phyloP scores from a whole-genome alignment of 2,329 filamentous ascomycete genomes.

The Claviceps pazoutovae region DNA sequence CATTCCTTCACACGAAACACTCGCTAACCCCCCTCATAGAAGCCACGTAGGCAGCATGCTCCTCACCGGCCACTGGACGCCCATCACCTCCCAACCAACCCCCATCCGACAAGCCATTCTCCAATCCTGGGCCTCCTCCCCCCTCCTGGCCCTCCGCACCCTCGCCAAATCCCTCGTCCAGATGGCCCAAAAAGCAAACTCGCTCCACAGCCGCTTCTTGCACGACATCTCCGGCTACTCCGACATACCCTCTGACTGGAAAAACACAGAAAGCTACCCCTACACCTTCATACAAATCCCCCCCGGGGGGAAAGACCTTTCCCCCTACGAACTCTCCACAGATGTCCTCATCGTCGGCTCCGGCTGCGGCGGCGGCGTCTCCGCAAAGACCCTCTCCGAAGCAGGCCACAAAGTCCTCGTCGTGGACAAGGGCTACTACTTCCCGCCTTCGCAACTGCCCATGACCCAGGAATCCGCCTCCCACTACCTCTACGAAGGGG shows the following conservation, averaged over 20 bases:
- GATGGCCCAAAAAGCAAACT: conserved; percentile 40
- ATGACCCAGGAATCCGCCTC: conserved; percentile 51
- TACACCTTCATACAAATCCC: conserved; percentile 50
- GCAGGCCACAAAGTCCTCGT: conserved; percentile 65
- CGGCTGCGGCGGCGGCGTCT: conserved; percentile 72
- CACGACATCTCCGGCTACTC: conserved; percentile 42
- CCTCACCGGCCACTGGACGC: conserved; percentile 52
- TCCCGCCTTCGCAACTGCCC: conserved; percentile 56
- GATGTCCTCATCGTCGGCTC: conserved; percentile 81
- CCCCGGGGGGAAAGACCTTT: conserved; percentile 10
- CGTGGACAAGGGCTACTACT: conserved; percentile 71
- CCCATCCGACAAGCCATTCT: conserved; percentile 48
- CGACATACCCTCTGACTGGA: conserved; percentile 37
- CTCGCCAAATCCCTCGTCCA: conserved; percentile 42
- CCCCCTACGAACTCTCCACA: conserved; percentile 49
- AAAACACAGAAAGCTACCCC: conserved; percentile 34
- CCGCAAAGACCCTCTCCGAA: conserved; percentile 67
- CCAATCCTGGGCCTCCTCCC: conserved; percentile 45
- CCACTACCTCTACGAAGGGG: conserved; percentile 55
- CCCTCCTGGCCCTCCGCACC: conserved; percentile 37
- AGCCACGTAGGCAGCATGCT: conserved; percentile 48
- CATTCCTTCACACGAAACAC: no score
- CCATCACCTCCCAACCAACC: conserved; percentile 47
- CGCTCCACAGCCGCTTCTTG: conserved; percentile 41
- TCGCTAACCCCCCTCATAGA: conserved; percentile 20